phyloP scores from a whole-genome alignment of 768 basidiomycete genomes.

The Mycena leptocephala region DNA sequence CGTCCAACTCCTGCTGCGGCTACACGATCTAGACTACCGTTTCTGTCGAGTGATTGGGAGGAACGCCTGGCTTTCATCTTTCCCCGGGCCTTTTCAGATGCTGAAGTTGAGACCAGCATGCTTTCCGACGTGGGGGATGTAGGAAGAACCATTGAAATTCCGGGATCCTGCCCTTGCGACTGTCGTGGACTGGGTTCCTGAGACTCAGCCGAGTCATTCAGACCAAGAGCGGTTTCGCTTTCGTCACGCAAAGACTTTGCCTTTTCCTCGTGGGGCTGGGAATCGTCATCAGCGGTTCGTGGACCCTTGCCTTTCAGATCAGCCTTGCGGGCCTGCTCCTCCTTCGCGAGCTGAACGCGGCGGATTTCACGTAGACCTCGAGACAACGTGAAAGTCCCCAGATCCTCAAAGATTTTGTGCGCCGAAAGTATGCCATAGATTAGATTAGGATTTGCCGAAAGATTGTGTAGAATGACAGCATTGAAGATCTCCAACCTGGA shows the following conservation, averaged over 20 bases:
- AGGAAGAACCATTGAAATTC: conserved; percentile 56
- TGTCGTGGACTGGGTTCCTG: conserved; percentile 29
- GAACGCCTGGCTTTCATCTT: conserved; percentile 89
- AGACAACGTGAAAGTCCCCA: conserved; percentile 93
- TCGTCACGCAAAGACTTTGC: conserved; percentile 75
- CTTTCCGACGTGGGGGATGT: conserved; percentile 63
- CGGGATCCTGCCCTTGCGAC: conserved; percentile 47
- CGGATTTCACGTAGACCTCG: conserved; percentile 90
- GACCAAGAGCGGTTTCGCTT: conserved; percentile 46
- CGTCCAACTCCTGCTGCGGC: conserved; percentile 84
- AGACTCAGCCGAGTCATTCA: conserved; percentile 37
- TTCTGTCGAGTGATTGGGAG: conserved; percentile 67
- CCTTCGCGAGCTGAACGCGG: conserved; percentile 79
- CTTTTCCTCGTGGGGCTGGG: conserved; percentile 74
- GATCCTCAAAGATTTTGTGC: conserved; percentile 89
- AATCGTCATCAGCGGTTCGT: conserved; percentile 52
- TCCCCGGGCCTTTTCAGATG: conserved; percentile 92
- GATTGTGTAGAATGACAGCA: conserved; percentile 82
- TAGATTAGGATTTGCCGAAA: conserved; percentile 89
- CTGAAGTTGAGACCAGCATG: conserved; percentile 47
- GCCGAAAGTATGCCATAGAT: conserved; percentile 89
- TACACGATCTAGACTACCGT: conserved; percentile 72
- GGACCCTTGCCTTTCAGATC: conserved; percentile 60
- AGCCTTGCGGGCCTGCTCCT: conserved; percentile 69
- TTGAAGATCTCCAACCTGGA: conserved; percentile 93